Conservation (phyloP, 2,329 filamentous ascomycete genomes). For the Drechslerella stenobrocha region DNA sequence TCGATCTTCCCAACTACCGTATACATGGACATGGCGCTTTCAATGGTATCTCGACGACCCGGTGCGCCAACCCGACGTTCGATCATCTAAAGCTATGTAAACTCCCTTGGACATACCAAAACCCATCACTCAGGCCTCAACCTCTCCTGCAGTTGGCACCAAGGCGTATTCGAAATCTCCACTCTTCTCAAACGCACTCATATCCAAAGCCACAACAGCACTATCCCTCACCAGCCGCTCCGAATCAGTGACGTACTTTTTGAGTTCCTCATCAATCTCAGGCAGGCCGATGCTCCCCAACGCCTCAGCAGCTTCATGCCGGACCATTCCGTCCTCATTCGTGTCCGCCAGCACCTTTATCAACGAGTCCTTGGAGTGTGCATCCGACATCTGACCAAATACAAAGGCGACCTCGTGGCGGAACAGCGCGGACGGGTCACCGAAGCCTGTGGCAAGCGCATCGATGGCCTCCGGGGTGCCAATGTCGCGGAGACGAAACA, state of each 20-base stretch:
- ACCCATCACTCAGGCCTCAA: slow-evolving; percentile 54
- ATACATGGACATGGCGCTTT: neutral
- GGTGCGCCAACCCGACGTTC: neutral
- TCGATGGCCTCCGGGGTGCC: slow-evolving; percentile 88
- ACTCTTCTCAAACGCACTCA: slow-evolving; percentile 94
- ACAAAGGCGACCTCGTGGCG: slow-evolving; percentile 98
- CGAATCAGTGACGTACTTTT: slow-evolving; percentile 80
- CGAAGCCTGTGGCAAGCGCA: slow-evolving; percentile 81
- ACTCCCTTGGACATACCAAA: neutral
- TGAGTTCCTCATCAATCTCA: slow-evolving; percentile 83
- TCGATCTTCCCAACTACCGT: neutral
- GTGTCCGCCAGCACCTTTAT: slow-evolving; percentile 75
- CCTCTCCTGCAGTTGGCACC: slow-evolving; percentile 71
- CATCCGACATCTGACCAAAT: slow-evolving; percentile 93
- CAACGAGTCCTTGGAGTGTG: slow-evolving; percentile 91
- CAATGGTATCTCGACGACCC: neutral
- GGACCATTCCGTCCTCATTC: slow-evolving; percentile 90
- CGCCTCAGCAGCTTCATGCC: slow-evolving; percentile 95
- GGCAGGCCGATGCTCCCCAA: slow-evolving; percentile 92
- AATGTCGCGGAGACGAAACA: slow-evolving; percentile 95
- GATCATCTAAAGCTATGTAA: neutral
- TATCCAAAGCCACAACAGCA: slow-evolving; percentile 91
- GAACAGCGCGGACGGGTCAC: slow-evolving; percentile 86
- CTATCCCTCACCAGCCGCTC: slow-evolving; percentile 94
- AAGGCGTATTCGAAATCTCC: slow-evolving; percentile 89